Conservation (phyloP, 192 early-diverging fungal genomes). For the Glomus cerebriforme region DNA sequence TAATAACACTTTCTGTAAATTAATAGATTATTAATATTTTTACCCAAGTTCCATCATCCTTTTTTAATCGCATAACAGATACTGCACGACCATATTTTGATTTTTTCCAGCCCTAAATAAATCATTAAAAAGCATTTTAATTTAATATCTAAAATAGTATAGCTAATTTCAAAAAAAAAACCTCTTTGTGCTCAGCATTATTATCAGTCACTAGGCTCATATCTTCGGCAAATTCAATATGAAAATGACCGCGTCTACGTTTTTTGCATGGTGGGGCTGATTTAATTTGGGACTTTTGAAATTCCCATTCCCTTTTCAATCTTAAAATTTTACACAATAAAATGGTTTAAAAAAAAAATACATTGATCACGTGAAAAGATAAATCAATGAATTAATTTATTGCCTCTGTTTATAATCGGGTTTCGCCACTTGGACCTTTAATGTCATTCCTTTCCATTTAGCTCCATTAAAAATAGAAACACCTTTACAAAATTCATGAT, state of each 20-base stretch:
- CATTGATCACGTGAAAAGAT: background rate
- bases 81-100: slow-evolving; percentile 73
- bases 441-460: slow-evolving; percentile 81
- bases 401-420: slow-evolving; percentile 62
- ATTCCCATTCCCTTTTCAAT: slow-evolving; percentile 51
- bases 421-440: slow-evolving; percentile 83
- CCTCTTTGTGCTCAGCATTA: slow-evolving; percentile 58
- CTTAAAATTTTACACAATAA: slow-evolving; percentile 27
- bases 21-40: background rate
- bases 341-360: background rate
- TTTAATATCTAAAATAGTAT: background rate
- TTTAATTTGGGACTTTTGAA: slow-evolving; percentile 41
- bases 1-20: background rate
- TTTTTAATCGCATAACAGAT: slow-evolving; percentile 63
- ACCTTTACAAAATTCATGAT: slow-evolving; percentile 36
- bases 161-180: background rate
- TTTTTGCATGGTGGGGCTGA: background rate
- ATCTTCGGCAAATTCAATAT: slow-evolving; percentile 57
- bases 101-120: slow-evolving; percentile 61
- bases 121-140: background rate
- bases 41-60: slow-evolving; percentile 29
- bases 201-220: slow-evolving; percentile 72
- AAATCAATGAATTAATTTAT: background rate
- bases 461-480: slow-evolving; percentile 71
- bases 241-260: slow-evolving; percentile 37